These are phyloP conservation scores for Pestalotiopsis sp. DNA, from an alignment of 2,329 filamentous ascomycete genomes.

Conservation along the genomic window DNA sequence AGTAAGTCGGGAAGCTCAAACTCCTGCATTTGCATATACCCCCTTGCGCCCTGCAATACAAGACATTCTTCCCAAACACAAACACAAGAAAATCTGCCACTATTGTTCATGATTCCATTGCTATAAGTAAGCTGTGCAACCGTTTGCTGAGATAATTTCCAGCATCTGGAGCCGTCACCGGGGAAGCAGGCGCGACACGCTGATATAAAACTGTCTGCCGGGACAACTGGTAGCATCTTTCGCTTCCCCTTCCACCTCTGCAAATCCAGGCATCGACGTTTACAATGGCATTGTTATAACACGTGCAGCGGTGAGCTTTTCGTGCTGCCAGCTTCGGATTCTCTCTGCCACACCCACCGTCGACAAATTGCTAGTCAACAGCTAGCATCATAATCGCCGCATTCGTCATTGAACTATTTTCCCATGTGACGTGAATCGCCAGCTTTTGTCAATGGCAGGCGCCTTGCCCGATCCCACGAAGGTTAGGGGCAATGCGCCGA, in stretches of 20 bases:
- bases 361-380: background rate
- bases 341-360: background rate
- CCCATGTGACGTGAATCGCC: background rate
- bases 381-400: background rate
- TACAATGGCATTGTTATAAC: background rate
- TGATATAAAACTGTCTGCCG: background rate
- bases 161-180: background rate
- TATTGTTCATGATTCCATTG: background rate
- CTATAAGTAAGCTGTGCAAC: background rate
- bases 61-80: background rate
- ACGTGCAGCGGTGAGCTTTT: background rate
- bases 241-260: background rate
- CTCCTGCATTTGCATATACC: background rate
- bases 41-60: background rate
- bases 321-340: background rate
- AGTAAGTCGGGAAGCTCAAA: background rate
- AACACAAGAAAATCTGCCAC: background rate
- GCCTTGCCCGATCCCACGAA: background rate
- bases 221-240: background rate
- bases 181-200: background rate
- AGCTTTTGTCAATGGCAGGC: background rate
- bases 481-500: constrained; percentile 1
- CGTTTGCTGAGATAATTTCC: background rate
- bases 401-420: background rate
- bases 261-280: background rate